Evolutionary conservation across 192 early-diverging fungal genomes (phyloP).

Genomic region (Phlyctochytrium planicorne): DNA sequence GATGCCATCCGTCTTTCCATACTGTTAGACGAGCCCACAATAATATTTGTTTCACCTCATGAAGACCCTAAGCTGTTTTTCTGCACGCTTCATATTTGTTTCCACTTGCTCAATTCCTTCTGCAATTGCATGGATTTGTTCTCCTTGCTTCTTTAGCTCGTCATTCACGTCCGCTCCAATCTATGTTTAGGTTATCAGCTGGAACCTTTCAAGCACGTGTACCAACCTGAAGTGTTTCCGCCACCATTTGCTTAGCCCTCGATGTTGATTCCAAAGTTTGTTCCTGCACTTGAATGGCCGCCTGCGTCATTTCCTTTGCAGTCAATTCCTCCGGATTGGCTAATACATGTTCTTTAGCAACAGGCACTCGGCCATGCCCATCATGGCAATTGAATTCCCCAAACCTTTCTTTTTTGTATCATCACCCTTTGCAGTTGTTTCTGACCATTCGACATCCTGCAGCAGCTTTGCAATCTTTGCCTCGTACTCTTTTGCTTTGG

Average conservation of each 20-base stretch:
- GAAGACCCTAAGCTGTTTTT: slow-evolving; percentile 58
- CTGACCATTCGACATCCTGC: slow-evolving; percentile 62
- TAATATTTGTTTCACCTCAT: slow-evolving; percentile 37
- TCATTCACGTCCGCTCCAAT: slow-evolving; percentile 46
- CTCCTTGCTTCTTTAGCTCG: slow-evolving; percentile 54
- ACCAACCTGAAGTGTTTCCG: slow-evolving; percentile 51
- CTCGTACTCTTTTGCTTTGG: slow-evolving; percentile 49
- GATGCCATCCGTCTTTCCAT: slow-evolving; percentile 50
- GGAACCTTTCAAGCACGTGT: not conserved
- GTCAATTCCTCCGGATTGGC: slow-evolving; percentile 55
- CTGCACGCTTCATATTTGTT: slow-evolving; percentile 56
- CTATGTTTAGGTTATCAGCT: slow-evolving; percentile 19
- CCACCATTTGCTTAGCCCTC: slow-evolving; percentile 40
- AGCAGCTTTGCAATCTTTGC: slow-evolving; percentile 41
- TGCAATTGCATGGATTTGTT: slow-evolving; percentile 50
- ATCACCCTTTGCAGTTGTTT: slow-evolving; percentile 49
- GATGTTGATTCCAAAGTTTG: slow-evolving; percentile 48
- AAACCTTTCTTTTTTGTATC: slow-evolving; percentile 34
- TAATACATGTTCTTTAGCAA: slow-evolving; percentile 19
- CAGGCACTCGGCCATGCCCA: not conserved
- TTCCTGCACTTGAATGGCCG: slow-evolving; percentile 50
- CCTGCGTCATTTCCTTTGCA: slow-evolving; percentile 48
- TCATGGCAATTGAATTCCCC: not conserved
- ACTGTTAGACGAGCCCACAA: slow-evolving; percentile 6
- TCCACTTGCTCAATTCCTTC: slow-evolving; percentile 54